Evolutionary conservation across 495 filamentous ascomycete species (phyloP).

Genomic region (Aspergillus bridgeri): DNA sequence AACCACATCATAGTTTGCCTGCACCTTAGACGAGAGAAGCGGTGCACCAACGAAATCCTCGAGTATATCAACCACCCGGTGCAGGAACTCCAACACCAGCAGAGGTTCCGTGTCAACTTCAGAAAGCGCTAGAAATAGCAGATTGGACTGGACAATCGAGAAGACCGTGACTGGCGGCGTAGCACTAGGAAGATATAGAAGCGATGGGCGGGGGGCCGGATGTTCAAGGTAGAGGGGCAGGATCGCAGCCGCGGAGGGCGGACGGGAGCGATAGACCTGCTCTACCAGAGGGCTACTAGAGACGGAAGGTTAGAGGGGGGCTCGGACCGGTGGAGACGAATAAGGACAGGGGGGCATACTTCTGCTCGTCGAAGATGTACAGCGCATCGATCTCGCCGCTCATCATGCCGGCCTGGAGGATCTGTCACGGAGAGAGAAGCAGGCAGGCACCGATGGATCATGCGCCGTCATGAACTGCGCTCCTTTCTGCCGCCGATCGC

Average conservation of each 20-base stretch:
- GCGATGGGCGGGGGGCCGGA: constrained; percentile 74
- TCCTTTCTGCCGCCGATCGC: constrained; percentile 34
- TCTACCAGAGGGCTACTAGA: constrained; percentile 60
- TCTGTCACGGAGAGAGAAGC: constrained; percentile 1
- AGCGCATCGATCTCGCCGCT: constrained; percentile 89
- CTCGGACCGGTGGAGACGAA: not conserved
- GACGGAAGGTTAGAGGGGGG: constrained; percentile 14
- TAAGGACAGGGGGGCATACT: constrained; percentile 48
- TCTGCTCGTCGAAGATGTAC: constrained; percentile 93
- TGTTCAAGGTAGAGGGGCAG: constrained; percentile 86
- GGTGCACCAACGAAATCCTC: constrained; percentile 96
- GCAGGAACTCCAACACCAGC: constrained; percentile 93
- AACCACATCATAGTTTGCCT: constrained; percentile 87
- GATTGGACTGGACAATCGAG: constrained; percentile 78
- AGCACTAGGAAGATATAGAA: constrained; percentile 78
- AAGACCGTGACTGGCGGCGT: constrained; percentile 87
- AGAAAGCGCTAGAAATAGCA: constrained; percentile 80
- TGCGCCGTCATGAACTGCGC: not conserved
- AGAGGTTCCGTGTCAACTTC: constrained; percentile 86
- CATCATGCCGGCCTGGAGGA: constrained; percentile 43
- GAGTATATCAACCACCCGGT: constrained; percentile 86
- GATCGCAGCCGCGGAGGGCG: constrained; percentile 70
- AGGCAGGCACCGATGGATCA: not conserved
- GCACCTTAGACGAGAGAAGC: constrained; percentile 77
- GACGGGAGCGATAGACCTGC: constrained; percentile 68